Base-by-base conservation (phyloP, 169 alveolate genomes). In the Cryptosporidium sp. region DNA sequence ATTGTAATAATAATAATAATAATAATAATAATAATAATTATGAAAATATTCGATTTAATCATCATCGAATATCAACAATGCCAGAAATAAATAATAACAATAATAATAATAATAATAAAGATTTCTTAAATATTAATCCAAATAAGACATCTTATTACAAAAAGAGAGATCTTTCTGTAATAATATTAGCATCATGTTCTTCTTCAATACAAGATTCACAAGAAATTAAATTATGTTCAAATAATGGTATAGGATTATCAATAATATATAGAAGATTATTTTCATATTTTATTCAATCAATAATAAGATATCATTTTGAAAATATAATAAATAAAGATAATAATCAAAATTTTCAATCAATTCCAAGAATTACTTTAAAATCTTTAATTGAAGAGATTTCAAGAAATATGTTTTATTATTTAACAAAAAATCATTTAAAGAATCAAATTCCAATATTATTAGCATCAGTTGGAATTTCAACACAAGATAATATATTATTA, bases 221-320 rank as follows among this genome's bases (percentile, higher is more conserved):
- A 51, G 89, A 80, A 80, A 33, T 80, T 23, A 39, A 37, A 9
- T 44, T 80, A 9, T 80, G 75, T 26, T 80, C 89, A n/a, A 60
- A 23, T 23, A 80, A 80, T 62, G 89, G 89, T 6, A 37, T 80
- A 44, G 70, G 53, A 39, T 35, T 80, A 48, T 80, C 89, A 12
- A 80, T 80, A 62, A 80, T 80, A 26, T 65, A 80, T 80, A 58
- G 89, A 45, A 52, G 89, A 62, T 29, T 80, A 45, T 80, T 80
- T 61, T 80, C 89, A 26, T 80, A 80, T 45, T 61, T 69, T 42
- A n/a, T 80, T 37, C 89, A 62, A 21, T 39, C 75, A 12, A n/a
- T 80, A 29, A 62, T 80, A 16, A 80, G 65, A 26, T 33, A 60
- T 23, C 21, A 48, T 48, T 48, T 14, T 48, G 56, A 9, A 48